Conservation (phyloP, 176 grass and related monocot species). For the Oryza meridionalis region DNA sequence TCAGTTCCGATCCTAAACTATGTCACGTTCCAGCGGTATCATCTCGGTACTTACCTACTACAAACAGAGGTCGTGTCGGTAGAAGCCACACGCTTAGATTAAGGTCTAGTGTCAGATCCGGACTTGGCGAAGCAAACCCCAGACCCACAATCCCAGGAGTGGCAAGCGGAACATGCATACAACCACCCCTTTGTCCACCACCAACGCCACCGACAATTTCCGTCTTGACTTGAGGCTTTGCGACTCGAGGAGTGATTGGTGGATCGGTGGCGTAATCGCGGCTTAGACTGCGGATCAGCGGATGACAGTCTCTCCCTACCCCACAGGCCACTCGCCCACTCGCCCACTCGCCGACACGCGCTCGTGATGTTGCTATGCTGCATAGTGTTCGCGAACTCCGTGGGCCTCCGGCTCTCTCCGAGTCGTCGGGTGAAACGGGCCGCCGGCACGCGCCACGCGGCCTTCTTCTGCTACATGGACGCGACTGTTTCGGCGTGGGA, state of each 20-base stretch:
- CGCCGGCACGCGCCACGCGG: no score
- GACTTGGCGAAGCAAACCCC: neutral
- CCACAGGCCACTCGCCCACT: neutral
- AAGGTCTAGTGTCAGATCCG: neutral
- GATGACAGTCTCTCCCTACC: neutral
- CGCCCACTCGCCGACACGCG: neutral
- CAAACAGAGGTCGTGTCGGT: neutral
- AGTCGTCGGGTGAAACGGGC: neutral
- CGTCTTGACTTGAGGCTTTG: neutral
- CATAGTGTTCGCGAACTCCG: neutral
- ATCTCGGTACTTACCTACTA: neutral
- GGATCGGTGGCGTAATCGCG: neutral
- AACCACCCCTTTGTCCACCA: slow-evolving; percentile 24
- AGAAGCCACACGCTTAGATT: neutral
- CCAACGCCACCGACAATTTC: slow-evolving; percentile 33
- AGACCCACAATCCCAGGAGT: slow-evolving; percentile 38
- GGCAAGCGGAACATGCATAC: slow-evolving; percentile 33
- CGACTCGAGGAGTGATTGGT: neutral
- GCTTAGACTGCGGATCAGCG: neutral
- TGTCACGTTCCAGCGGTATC: neutral
- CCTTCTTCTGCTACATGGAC: neutral
- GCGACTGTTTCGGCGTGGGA: neutral
- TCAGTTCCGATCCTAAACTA: neutral
- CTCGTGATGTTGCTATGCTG: neutral
- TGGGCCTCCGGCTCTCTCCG: neutral